Evolutionary conservation across 2,329 filamentous ascomycete species (phyloP), one percentile per base, ranked within the genome.

Genomic region (Lachnellula occidentalis): DNA sequence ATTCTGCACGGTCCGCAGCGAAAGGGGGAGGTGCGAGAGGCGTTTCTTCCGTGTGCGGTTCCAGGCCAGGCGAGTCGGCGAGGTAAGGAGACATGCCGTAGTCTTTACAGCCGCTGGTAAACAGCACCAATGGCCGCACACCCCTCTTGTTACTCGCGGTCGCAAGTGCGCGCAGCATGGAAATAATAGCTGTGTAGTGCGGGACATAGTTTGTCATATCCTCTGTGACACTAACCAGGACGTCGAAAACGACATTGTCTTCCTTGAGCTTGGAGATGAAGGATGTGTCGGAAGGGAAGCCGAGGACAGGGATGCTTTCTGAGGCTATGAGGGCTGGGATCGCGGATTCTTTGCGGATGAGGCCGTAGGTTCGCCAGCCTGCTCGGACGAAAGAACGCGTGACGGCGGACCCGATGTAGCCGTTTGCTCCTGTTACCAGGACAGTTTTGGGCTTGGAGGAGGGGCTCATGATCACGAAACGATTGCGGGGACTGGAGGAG

Each of bases 101-200:
- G 62, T 79, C 76, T 55, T 79, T 79, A 63, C 76, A 78, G 0
- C 77, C 76, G 2, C 73, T 76, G 9, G 71, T 74, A 62, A 73
- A 73, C 2, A 79, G 69, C 4, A 78, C 71, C 0, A 78, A 62
- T 0, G 76, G 72, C 17, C 66, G 65, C 2, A 71, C 63, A 6
- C 71, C 71, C 5, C 65, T 55, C 1, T 57, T 51, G 24, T 69
- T 70, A 22, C 70, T 73, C 4, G 61, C 61, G 1, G 62, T 53
- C 0, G 73, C 69, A 1, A 78, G 52, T 0, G 46, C 56, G 1
- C 61, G 65, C 1, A 78, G 58, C 5, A 77, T 59, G 0, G 56
- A 46, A 1, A 74, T 56, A 4, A 72, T 61, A 34, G 74, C 66
- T 0, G 65, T 58, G 54, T 70, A 77, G 58, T 77, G 73, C 1